A percentile compares a stretch with the other conserved stretches of the same genome.
Evolutionary conservation across 345 rosid genomes (phyloP).

Genomic region (Populus ilicifolia): DNA sequence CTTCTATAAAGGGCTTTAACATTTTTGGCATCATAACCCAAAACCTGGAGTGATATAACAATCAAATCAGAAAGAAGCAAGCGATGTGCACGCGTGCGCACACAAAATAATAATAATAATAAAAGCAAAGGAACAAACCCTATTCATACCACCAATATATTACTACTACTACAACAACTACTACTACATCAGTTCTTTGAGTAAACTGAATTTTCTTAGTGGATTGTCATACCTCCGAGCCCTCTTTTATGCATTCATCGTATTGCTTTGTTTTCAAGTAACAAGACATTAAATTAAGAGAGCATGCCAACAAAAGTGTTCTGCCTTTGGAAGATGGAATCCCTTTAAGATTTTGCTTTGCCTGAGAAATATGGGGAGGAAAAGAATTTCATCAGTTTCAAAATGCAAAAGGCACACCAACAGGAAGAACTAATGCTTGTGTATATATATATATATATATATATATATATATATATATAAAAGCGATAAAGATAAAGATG

Average conservation of each 20-base stretch:
- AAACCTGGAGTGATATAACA: slow-evolving; percentile 46
- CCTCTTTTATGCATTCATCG: slow-evolving; percentile 70
- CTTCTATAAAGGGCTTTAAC: slow-evolving; percentile 93
- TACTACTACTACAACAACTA: neutral
- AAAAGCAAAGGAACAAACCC: neutral
- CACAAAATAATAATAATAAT: neutral
- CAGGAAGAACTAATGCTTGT: neutral
- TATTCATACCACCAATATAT: neutral
- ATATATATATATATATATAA: neutral
- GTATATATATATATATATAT: neutral
- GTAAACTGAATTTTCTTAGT: neutral
- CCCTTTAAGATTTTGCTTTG: slow-evolving; percentile 73
- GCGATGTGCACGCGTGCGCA: no score
- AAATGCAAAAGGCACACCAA: neutral
- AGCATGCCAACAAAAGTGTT: slow-evolving; percentile 67
- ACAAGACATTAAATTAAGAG: slow-evolving; percentile 96
- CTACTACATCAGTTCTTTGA: neutral
- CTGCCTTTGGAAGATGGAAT: slow-evolving; percentile 56
- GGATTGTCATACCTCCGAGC: slow-evolving; percentile 65
- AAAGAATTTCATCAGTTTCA: slow-evolving; percentile 5
- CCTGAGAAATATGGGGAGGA: slow-evolving; percentile 43
- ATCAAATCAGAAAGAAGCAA: slow-evolving; percentile 19
- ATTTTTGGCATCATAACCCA: slow-evolving; percentile 73
- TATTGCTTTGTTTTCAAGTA: slow-evolving; percentile 73
- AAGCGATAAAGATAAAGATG: slow-evolving; percentile 4